These are phyloP conservation scores for Beauveria scarabaeidicola DNA, from an alignment of 2,329 filamentous ascomycete genomes.

Conservation along the genomic window DNA sequence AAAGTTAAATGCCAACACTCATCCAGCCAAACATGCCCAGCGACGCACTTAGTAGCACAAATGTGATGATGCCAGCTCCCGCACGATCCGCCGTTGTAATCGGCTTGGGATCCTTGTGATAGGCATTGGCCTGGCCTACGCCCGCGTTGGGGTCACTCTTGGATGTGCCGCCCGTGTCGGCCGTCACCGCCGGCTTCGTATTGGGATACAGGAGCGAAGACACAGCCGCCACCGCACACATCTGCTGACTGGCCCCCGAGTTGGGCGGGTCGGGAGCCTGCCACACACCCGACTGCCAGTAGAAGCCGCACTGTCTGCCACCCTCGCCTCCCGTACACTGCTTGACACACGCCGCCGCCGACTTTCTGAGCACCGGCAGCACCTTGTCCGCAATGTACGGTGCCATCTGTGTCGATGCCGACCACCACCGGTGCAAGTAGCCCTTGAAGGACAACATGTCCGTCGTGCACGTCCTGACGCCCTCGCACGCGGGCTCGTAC, in stretches of 20 bases:
- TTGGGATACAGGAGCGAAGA: slow-evolving; percentile 40
- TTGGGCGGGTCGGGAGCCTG: slow-evolving; percentile 35
- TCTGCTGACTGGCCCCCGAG: slow-evolving; percentile 49
- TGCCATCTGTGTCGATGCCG: slow-evolving; percentile 43
- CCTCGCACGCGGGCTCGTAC: slow-evolving; percentile 53
- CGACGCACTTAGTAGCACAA: slow-evolving; percentile 32
- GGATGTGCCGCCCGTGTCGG: slow-evolving; percentile 43
- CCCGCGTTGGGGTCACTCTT: slow-evolving; percentile 36
- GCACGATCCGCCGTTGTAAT: slow-evolving; percentile 37
- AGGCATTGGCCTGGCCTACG: slow-evolving; percentile 26
- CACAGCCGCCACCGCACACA: slow-evolving; percentile 49
- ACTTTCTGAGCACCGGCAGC: slow-evolving; percentile 41
- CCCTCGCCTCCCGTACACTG: slow-evolving; percentile 44
- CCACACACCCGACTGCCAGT: slow-evolving; percentile 42
- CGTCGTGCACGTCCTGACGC: slow-evolving; percentile 44
- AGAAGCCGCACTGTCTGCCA: slow-evolving; percentile 44
- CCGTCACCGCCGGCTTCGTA: slow-evolving; percentile 35
- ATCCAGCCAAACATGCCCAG: slow-evolving; percentile 40
- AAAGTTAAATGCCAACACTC: slow-evolving; percentile 29
- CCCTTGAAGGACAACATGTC: slow-evolving; percentile 60
- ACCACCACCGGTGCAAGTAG: slow-evolving; percentile 49
- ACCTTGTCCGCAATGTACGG: slow-evolving; percentile 44
- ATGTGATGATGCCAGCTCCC: slow-evolving; percentile 39
- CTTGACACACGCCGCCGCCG: slow-evolving; percentile 44
- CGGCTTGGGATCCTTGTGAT: slow-evolving; percentile 23